Conservation (phyloP, 148 eudicot species). For the Fagopyrum tataricum region DNA sequence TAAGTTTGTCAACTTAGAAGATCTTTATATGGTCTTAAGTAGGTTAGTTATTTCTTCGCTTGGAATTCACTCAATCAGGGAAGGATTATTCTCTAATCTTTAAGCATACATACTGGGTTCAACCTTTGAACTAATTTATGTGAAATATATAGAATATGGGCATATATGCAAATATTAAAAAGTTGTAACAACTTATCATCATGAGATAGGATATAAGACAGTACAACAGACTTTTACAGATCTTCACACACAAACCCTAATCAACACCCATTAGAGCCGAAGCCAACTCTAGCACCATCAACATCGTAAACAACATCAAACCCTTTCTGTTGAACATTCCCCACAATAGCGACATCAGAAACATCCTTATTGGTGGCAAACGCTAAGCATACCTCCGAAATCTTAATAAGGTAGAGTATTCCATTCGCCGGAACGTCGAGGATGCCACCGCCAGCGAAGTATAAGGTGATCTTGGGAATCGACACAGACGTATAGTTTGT, state of each 20-base stretch:
- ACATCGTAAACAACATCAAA: constrained; percentile 68
- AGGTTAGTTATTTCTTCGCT: no score
- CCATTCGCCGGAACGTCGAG: constrained; percentile 31
- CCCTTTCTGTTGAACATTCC: constrained; percentile 60
- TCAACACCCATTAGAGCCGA: constrained; percentile 50
- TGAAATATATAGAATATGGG: no score
- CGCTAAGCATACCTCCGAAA: constrained; percentile 49
- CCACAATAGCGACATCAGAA: constrained; percentile 38
- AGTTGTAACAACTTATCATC: no score
- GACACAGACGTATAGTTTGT: constrained; percentile 26
- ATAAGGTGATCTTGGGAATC: constrained; percentile 41
- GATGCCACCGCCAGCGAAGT: constrained; percentile 34
- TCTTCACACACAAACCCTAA: neutral
- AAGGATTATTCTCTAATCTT: no score
- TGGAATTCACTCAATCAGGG: no score
- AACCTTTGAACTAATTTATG: no score
- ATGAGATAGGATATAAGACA: no score
- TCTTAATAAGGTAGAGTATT: constrained; percentile 21
- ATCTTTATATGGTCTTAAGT: no score
- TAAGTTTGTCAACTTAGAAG: no score
- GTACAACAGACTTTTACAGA: no score
- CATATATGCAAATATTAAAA: no score
- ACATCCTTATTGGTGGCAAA: constrained; percentile 51
- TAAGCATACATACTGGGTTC: no score
- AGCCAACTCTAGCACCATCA: constrained; percentile 60